Conservation (phyloP, 2,329 filamentous ascomycete genomes). For the Mycosphaerelloides madeirae region DNA sequence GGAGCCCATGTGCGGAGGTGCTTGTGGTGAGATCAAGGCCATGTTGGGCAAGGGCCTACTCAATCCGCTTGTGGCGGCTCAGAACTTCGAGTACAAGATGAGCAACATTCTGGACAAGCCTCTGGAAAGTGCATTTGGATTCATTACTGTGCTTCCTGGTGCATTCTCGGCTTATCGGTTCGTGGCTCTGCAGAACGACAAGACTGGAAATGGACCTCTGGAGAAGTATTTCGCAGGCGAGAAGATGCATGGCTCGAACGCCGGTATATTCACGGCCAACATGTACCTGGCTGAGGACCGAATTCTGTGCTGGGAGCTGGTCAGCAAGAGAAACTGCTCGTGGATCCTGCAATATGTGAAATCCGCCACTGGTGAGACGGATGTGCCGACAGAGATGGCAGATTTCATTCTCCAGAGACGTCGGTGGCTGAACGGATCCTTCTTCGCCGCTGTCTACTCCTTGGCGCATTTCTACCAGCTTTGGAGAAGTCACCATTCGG, state of each 20-base stretch:
- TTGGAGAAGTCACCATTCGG: constrained; percentile 85
- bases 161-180: constrained; percentile 98
- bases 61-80: constrained; percentile 89
- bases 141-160: constrained; percentile 93
- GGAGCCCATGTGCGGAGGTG: constrained; percentile 94
- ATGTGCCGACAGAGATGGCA: constrained; percentile 89
- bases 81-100: constrained; percentile 99
- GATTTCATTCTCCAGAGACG: constrained; percentile 93
- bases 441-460: constrained; percentile 95
- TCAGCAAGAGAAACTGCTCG: constrained; percentile 93
- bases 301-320: constrained; percentile 97
- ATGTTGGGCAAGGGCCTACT: constrained; percentile 91
- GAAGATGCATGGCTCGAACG: constrained; percentile 87
- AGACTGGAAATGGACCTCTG: constrained; percentile 83
- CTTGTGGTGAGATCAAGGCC: constrained; percentile 97
- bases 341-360: constrained; percentile 99
- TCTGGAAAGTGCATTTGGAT: constrained; percentile 92
- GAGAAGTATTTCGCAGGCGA: constrained; percentile 97
- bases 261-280: constrained; percentile 96
- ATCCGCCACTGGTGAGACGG: constrained; percentile 91
- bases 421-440: constrained; percentile 96
- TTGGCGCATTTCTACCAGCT: constrained; percentile 95
- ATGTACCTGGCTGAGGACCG: constrained; percentile 99
- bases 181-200: constrained; percentile 91
- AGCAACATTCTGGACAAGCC: constrained; percentile 99